Evolutionary conservation across 208 protist genomes (phyloP).

Genomic region (Trypanosoma caninum): DNA sequence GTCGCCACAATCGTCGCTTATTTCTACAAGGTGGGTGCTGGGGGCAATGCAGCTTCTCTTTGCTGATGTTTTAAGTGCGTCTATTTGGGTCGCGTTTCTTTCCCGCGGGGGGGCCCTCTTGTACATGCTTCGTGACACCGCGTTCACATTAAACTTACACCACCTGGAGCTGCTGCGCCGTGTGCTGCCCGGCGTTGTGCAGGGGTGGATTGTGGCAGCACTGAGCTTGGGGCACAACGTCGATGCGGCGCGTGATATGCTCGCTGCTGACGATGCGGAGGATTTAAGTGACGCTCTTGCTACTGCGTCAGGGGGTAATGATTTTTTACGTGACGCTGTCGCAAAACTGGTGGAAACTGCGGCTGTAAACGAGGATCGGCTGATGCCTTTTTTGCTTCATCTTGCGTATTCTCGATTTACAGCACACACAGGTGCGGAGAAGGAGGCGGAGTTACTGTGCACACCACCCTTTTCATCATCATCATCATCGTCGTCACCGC

Average conservation of each 20-base stretch:
- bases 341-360: slow-evolving; percentile 7
- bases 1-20: slow-evolving; percentile 13
- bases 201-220: slow-evolving; percentile 63
- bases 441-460: slow-evolving; percentile 12
- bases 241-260: slow-evolving; percentile 27
- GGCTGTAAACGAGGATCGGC: slow-evolving; percentile 16
- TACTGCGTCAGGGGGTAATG: background rate
- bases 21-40: slow-evolving; percentile 52
- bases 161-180: slow-evolving; percentile 62
- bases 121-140: slow-evolving; percentile 42
- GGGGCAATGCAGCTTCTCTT: slow-evolving; percentile 53
- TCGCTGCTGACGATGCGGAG: background rate
- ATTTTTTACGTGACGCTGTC: slow-evolving; percentile 2
- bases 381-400: slow-evolving; percentile 19
- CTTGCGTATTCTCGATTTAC: slow-evolving; percentile 10
- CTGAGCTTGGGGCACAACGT: slow-evolving; percentile 44
- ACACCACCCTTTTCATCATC: slow-evolving; percentile 1
- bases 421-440: background rate
- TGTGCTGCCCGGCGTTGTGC: slow-evolving; percentile 51
- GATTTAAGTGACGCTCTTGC: background rate
- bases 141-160: slow-evolving; percentile 56
- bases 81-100: slow-evolving; percentile 69
- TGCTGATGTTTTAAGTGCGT: slow-evolving; percentile 63
- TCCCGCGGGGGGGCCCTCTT: slow-evolving; percentile 53
- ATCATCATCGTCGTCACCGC: slow-evolving; percentile 16